phyloP scores from a whole-genome alignment of 352 stramenopile species.

The Pythium apleroticum region DNA sequence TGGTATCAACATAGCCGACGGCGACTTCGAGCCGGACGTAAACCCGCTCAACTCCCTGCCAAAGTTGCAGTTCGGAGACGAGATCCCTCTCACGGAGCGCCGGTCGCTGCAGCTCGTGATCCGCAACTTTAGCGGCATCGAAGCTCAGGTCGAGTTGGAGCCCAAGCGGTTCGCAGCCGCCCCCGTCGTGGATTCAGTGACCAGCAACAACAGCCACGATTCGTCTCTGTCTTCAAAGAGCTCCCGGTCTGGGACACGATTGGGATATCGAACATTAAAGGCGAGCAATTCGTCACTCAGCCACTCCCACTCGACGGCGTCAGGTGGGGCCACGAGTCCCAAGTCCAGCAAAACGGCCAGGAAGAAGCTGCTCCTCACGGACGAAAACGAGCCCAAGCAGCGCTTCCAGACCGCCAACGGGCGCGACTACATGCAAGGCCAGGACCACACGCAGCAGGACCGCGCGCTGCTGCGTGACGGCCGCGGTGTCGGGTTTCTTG shows the following conservation, averaged over 20 bases:
- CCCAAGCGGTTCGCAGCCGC: slow-evolving; percentile 51
- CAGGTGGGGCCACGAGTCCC: neutral
- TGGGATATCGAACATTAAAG: neutral
- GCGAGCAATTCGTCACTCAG: neutral
- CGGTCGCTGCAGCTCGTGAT: slow-evolving; percentile 50
- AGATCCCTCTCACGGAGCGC: slow-evolving; percentile 56
- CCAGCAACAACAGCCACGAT: slow-evolving; percentile 2
- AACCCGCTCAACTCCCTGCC: slow-evolving; percentile 29
- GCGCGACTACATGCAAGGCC: slow-evolving; percentile 40
- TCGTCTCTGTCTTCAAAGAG: neutral
- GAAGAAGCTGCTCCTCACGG: slow-evolving; percentile 32
- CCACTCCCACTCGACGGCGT: neutral
- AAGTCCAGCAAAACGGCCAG: slow-evolving; percentile 8
- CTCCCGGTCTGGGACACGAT: neutral
- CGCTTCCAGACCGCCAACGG: slow-evolving; percentile 62
- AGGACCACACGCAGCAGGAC: slow-evolving; percentile 46
- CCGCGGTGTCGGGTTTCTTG: slow-evolving; percentile 57
- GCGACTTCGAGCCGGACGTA: slow-evolving; percentile 47
- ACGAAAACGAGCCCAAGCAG: slow-evolving; percentile 40
- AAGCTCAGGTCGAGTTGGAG: slow-evolving; percentile 57
- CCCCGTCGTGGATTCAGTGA: neutral
- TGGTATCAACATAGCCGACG: slow-evolving; percentile 40
- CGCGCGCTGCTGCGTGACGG: slow-evolving; percentile 43
- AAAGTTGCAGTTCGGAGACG: slow-evolving; percentile 65
- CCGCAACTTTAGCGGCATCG: slow-evolving; percentile 80